Evolutionary conservation across 2,329 filamentous ascomycete genomes (phyloP), one percentile per base, ranked within the genome.

Genomic region (Ophiosphaerella narmari): DNA sequence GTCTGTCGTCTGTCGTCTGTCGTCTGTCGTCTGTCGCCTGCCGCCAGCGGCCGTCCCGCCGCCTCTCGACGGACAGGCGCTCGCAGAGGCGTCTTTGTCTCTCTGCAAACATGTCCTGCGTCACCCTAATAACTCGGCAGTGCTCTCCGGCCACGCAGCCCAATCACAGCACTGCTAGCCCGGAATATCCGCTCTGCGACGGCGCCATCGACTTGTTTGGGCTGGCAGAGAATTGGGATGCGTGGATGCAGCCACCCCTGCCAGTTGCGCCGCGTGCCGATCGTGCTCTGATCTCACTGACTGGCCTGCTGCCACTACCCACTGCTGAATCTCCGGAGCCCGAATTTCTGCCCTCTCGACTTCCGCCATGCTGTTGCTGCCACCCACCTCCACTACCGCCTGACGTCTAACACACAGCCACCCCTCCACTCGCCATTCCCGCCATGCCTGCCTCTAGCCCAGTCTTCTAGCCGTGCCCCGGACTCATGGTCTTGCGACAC

Each of bases 251-350:
- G 7, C 26, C 7, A 29, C 11, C 26, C 26, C 26, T 29, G 26
- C 26, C 26, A 29, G 26, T 29, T 29, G 26, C 48, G 50, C 50
- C 54, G 50, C 41, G 47, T 52, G 59, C 60, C 59, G 59, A 63
- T 65, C 62, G 35, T 40, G 51, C 59, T 62, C 59, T 65, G 57
- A 61, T 57, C 60, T 62, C 62, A 61, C 57, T 35, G 24, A 44
- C 16, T 31, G 26, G 16, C 23, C 43, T 34, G 24, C 43, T 38
- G 24, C 7, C 31, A 40, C 8, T n/a, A 23, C 14, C 23, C 24
- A 21, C 29, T 31, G 16, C 48, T 46, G 37, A 35, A n/a, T 46
- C 36, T 51, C 36, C 41, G 9, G 46, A 39, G 47, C 46, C 43
- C 56, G 56, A 58, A 57, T 48, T 48, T 57, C 48, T 58, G 39